These are phyloP conservation scores for Zea luxurians DNA, from an alignment of 176 grass and related monocot species.

Conservation along the genomic window DNA sequence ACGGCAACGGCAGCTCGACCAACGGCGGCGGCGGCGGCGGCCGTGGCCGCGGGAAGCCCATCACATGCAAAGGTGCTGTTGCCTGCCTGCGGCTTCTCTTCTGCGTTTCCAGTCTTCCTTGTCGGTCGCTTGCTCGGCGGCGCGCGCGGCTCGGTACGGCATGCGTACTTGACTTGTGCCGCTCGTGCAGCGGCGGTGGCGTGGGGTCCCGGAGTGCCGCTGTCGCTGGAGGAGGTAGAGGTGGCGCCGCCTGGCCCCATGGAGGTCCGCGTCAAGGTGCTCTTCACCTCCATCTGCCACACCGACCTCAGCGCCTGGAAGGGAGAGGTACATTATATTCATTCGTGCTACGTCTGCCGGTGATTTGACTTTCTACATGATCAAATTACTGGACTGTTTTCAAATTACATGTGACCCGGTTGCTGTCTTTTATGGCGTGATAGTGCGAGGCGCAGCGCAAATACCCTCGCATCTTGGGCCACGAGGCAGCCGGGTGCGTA, in stretches of 20 bases:
- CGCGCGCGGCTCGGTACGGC: not conserved
- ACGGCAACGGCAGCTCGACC: not conserved
- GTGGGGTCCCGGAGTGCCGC: conserved; percentile 63
- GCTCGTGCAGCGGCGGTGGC: conserved; percentile 61
- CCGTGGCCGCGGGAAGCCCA: conserved; percentile 45
- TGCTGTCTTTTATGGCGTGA: not conserved
- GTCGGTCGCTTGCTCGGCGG: not conserved
- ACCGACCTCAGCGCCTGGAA: conserved; percentile 85
- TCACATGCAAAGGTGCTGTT: conserved; percentile 75
- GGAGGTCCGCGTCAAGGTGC: conserved; percentile 82
- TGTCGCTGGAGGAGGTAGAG: conserved; percentile 68
- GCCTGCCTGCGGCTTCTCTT: no score
- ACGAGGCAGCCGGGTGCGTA: conserved; percentile 80
- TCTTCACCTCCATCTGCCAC: conserved; percentile 93
- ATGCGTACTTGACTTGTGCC: not conserved
- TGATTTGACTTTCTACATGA: conserved; percentile 7
- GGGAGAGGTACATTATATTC: conserved; percentile 60
- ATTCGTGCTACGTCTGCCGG: not conserved
- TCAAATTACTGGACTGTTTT: not conserved
- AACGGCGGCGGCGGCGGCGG: conserved; percentile 24
- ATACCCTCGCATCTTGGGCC: conserved; percentile 81
- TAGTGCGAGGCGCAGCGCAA: conserved; percentile 67
- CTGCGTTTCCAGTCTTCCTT: no score
- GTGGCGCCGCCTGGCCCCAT: conserved; percentile 66
- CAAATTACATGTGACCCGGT: not conserved